These are phyloP conservation scores for Parathielavia appendiculata DNA, from an alignment of 495 filamentous ascomycete genomes.

Conservation along the genomic window DNA sequence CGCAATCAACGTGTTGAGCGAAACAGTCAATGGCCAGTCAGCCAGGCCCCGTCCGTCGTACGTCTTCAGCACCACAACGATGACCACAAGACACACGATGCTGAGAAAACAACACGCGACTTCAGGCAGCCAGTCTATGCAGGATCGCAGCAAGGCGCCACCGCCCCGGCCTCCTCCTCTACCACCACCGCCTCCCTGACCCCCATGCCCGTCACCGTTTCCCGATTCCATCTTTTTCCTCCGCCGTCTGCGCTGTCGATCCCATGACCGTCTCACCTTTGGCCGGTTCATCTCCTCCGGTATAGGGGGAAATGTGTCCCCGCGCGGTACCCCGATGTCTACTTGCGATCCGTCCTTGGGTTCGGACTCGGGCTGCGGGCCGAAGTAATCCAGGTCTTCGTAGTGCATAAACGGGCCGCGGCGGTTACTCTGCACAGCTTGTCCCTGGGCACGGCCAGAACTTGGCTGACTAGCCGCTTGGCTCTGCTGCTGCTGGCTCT, in stretches of 20 bases:
- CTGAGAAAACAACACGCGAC: conserved; percentile 24
- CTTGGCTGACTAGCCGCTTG: not conserved
- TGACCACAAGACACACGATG: conserved; percentile 25
- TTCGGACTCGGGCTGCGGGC: conserved; percentile 6
- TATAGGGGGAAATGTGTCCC: conserved; percentile 16
- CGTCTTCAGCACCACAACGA: conserved; percentile 33
- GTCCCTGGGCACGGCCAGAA: not conserved
- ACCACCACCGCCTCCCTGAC: not conserved
- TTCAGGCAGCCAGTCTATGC: conserved; percentile 22
- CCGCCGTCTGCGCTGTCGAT: conserved; percentile 15
- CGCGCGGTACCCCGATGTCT: not conserved
- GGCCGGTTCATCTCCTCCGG: conserved; percentile 7
- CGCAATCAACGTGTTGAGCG: conserved; percentile 45
- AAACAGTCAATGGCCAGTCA: conserved; percentile 44
- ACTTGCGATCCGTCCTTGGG: conserved; percentile 19
- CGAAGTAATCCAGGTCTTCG: conserved; percentile 28
- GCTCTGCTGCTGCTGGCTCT: not conserved
- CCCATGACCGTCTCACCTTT: conserved; percentile 14
- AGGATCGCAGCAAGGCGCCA: not conserved
- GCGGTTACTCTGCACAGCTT: too few relatives aligned
- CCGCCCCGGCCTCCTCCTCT: not conserved
- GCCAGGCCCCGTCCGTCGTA: conserved; percentile 40
- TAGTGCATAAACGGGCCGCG: conserved; percentile 32
- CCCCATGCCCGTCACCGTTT: not conserved
- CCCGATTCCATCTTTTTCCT: not conserved